Percentiles rank a stretch among this genome's conserved stretches.
Evolutionary conservation across 169 alveolate genomes (phyloP).

Genomic region (Plasmodium falciparum): DNA sequence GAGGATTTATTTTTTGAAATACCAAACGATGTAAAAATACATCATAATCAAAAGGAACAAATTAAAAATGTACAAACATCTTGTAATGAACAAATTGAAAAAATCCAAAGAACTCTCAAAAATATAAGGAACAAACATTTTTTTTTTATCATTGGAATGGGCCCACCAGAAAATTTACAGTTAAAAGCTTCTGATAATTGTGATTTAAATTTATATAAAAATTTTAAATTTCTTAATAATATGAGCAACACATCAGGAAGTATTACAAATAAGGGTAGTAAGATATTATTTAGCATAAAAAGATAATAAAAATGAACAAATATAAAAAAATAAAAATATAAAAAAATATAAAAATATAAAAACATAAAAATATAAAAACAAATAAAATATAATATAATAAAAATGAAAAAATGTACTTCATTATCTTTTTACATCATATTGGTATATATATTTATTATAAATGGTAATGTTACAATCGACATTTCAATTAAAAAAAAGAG

Average conservation of each 20-base stretch:
- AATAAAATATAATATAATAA: too few species aligned
- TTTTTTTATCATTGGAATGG: slow-evolving; percentile 43
- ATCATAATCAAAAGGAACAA: background rate
- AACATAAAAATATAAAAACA: too few species aligned
- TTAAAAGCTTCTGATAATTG: too few species aligned
- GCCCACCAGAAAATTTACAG: slow-evolving; percentile 22
- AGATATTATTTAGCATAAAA: too few species aligned
- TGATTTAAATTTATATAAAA: background rate
- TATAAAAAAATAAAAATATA: background rate
- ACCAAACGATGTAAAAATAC: background rate
- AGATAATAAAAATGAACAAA: too few species aligned
- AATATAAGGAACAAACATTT: slow-evolving; percentile 28
- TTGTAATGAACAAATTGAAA: slow-evolving; percentile 7
- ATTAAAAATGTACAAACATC: background rate
- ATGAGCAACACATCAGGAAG: background rate
- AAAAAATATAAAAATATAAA: too few species aligned
- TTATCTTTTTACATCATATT: too few species aligned
- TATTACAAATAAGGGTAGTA: too few species aligned
- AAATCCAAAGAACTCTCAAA: slow-evolving; percentile 3
- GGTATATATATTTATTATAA: too few species aligned
- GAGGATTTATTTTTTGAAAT: slow-evolving; percentile 1
- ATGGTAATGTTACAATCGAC: too few species aligned
- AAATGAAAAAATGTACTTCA: too few species aligned
- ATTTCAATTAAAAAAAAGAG: too few species aligned
- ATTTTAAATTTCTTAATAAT: background rate